A percentile compares a stretch with the other conserved stretches of the same genome.
Conservation (phyloP, 1,284 basidiomycete genomes). For the Agroathelia rolfsii region DNA sequence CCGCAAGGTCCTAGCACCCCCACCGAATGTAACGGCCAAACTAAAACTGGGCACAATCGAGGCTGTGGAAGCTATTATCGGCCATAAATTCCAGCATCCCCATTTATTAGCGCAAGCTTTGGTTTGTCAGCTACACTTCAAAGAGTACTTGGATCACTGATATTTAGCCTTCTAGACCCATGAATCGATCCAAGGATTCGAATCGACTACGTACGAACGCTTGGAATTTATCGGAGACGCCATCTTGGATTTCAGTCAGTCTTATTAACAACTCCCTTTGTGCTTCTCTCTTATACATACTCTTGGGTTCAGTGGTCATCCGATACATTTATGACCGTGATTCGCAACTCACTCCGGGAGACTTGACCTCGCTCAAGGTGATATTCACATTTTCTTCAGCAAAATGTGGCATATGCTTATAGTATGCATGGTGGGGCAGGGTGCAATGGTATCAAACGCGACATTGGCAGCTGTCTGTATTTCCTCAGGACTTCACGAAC, state of each 20-base stretch:
- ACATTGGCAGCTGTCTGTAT: constrained; percentile 67
- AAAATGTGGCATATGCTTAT: constrained; percentile 4
- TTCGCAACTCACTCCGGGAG: constrained; percentile 55
- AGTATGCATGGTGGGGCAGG: no score
- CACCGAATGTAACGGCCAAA: constrained; percentile 30
- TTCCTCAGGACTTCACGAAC: constrained; percentile 49
- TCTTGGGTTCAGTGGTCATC: constrained; percentile 49
- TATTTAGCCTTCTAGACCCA: constrained; percentile 40
- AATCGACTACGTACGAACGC: constrained; percentile 54
- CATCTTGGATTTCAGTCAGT: constrained; percentile 68
- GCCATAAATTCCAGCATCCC: constrained; percentile 47
- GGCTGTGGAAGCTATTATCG: constrained; percentile 53
- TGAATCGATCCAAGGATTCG: constrained; percentile 42
- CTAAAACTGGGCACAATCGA: constrained; percentile 35
- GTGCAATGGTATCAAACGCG: constrained; percentile 73
- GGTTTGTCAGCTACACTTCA: constrained; percentile 30
- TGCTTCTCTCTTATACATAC: constrained; percentile 5
- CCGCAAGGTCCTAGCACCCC: constrained; percentile 33
- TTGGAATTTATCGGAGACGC: constrained; percentile 79
- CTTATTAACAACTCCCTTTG: constrained; percentile 4
- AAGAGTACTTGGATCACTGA: background rate
- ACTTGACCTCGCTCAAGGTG: constrained; percentile 67
- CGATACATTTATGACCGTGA: constrained; percentile 58
- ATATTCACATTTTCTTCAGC: constrained; percentile 9
- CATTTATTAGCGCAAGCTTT: constrained; percentile 62